Base-by-base conservation (phyloP, 2,329 filamentous ascomycete species). In the Zasmidium angulare region DNA sequence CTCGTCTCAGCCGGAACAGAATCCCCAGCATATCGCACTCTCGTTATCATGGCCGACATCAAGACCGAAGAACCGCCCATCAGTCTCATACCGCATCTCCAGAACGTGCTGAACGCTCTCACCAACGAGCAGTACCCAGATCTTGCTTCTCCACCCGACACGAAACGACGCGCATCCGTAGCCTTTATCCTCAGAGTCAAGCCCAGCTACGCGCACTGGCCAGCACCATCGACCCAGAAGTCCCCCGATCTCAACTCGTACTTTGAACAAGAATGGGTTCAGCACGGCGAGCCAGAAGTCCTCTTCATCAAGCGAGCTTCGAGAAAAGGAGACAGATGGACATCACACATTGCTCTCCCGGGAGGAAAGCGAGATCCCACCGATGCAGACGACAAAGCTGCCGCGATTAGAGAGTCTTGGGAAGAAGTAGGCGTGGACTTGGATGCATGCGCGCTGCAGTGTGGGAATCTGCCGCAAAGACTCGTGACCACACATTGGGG, bases 221-320 rank as follows among this genome's bases (percentile, higher is more conserved):
- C 83, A 7, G 58, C n/a, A 55, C 62, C 40, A 70, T 71, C 12
- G 70, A 22, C 50, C 11, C 50, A 29, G 14, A 56, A 61, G 22
- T n/a, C 74, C 40, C 65, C 76, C 56, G 72, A 80, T 43, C 76
- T 80, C 43, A 74, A 83, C 29, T 72, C 78, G 9, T 89, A 89
- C 76, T 89, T 89, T 69, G 74, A 77, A 1, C 85, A 87, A 66
- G 71, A 80, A 17, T 90, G 87, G 87, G 85, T 88, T 6, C 80
- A 83, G 63, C 75, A 87, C 70, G 86, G 86, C 22, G 84, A 87
- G 61, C 84, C 87, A 0, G 87, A 90, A 71, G 77, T 86, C n/a
- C 78, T 89, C 2, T 89, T 89, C 71, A 90, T 90, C 72, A 90
- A 89, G 70, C 78, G 87, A 49, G 84, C 87, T 2, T 81, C 86